These are phyloP conservation scores for Toxoplasma gondii DNA, from an alignment of 169 alveolate species.

Conservation along the genomic window DNA sequence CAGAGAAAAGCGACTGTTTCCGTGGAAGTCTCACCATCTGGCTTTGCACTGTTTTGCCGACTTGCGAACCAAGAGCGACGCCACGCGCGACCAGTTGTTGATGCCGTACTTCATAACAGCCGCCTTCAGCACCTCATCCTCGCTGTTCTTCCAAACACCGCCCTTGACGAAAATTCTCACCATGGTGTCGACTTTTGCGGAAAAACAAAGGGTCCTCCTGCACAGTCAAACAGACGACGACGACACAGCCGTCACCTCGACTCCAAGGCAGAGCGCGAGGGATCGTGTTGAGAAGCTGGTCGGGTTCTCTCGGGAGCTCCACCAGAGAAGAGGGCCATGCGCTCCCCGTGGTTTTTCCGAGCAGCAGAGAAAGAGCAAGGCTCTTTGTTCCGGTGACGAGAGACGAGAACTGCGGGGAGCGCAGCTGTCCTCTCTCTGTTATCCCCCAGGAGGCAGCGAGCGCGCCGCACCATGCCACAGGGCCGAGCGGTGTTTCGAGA, in stretches of 20 bases:
- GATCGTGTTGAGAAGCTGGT: no score
- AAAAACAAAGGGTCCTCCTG: background rate
- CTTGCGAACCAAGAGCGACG: slow-evolving; percentile 97
- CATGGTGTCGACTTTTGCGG: slow-evolving; percentile 51
- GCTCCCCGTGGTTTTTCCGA: no score
- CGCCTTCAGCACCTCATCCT: slow-evolving; percentile 99
- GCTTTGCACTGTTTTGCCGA: slow-evolving; percentile 99
- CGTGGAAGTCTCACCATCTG: slow-evolving; percentile 87
- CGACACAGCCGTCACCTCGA: no score
- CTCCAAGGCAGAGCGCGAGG: no score
- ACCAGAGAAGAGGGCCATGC: no score
- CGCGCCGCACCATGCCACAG: background rate
- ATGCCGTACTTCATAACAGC: slow-evolving; percentile 99
- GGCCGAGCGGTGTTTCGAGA: background rate
- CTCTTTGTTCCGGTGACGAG: no score
- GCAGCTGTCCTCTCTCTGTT: no score
- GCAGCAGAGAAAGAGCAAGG: no score
- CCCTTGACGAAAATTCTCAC: slow-evolving; percentile 98
- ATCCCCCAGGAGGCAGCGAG: no score
- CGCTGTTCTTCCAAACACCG: slow-evolving; percentile 99
- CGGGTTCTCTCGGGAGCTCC: no score
- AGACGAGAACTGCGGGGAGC: no score
- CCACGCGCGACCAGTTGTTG: slow-evolving; percentile 99
- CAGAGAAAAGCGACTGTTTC: no score
- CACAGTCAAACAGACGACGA: background rate